Conservation (phyloP, 2,329 filamentous ascomycete species). For the Cladosporium velox region DNA sequence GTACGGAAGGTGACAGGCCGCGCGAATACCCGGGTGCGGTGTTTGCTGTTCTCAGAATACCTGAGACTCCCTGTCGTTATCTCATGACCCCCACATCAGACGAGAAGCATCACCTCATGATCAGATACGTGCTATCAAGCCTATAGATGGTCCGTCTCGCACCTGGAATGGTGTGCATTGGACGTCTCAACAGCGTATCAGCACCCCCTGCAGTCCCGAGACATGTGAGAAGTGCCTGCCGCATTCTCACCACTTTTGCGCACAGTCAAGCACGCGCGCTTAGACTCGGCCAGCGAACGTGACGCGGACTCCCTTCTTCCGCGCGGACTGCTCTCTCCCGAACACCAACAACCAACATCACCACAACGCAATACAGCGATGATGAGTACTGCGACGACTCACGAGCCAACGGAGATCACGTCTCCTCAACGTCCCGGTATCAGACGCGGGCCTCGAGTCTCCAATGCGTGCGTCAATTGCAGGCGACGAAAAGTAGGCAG, state of each 20-base stretch:
- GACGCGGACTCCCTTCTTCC: slow-evolving; percentile 9
- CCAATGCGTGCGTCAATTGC: slow-evolving; percentile 18
- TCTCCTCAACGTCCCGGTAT: neutral
- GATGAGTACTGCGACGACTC: neutral
- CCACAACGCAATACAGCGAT: slow-evolving; percentile 1
- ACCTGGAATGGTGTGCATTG: neutral
- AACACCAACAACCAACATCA: neutral
- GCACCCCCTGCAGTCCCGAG: slow-evolving; percentile 5
- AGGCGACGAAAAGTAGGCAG: slow-evolving; percentile 7
- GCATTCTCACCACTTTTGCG: slow-evolving; percentile 11
- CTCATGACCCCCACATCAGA: neutral
- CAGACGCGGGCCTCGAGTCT: slow-evolving; percentile 15
- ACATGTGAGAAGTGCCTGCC: neutral
- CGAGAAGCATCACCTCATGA: neutral
- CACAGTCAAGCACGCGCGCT: neutral
- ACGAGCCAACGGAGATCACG: slow-evolving; percentile 4
- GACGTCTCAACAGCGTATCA: slow-evolving; percentile 7
- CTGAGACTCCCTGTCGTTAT: neutral
- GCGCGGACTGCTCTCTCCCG: slow-evolving; percentile 14
- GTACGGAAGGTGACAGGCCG: slow-evolving; percentile 6
- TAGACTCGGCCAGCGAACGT: slow-evolving; percentile 4
- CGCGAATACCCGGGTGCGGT: neutral
- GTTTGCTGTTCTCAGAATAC: neutral
- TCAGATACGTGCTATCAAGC: neutral
- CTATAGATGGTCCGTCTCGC: neutral